Percentiles rank a stretch among this genome's conserved stretches.
These are phyloP conservation scores for Neofusicoccum sp. DNA, from an alignment of 2,329 filamentous ascomycete genomes.

Conservation along the genomic window DNA sequence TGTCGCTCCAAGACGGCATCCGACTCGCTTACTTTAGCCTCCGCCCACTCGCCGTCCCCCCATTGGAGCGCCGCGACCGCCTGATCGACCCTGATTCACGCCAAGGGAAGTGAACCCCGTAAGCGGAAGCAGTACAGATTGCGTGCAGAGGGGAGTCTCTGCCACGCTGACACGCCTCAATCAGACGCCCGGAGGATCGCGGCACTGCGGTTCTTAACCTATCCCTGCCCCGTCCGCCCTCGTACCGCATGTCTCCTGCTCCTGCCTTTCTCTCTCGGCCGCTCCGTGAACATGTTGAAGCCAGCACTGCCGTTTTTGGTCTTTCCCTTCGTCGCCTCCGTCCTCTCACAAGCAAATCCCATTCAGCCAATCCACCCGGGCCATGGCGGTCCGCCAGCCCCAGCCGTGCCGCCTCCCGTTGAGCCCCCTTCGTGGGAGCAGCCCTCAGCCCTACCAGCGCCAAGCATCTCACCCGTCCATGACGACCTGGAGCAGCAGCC, in stretches of 20 bases:
- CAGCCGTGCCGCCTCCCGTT: not conserved
- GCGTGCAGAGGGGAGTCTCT: constrained; percentile 5
- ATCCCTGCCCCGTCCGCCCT: not conserved
- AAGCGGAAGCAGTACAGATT: constrained; percentile 2
- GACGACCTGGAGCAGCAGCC: constrained; percentile 2
- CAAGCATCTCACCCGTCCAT: not conserved
- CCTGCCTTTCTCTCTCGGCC: not conserved
- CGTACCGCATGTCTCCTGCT: not conserved
- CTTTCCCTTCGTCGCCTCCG: constrained; percentile 1
- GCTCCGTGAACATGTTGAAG: not conserved
- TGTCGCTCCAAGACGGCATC: not conserved
- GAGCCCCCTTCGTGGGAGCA: constrained; percentile 2
- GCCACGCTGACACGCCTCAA: not conserved
- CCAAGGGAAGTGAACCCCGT: constrained; percentile 6
- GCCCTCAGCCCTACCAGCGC: not conserved
- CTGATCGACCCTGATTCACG: constrained; percentile 1
- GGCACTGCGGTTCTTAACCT: not conserved
- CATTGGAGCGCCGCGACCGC: constrained; percentile 5
- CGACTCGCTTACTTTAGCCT: constrained; percentile 7
- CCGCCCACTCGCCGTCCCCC: not conserved
- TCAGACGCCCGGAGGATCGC: not conserved
- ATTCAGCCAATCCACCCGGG: constrained; percentile 7
- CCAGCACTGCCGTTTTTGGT: constrained; percentile 2
- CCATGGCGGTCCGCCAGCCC: constrained; percentile 13
- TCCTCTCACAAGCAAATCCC: not conserved